Conservation (phyloP, 2,329 filamentous ascomycete genomes). For the Nigrospora osmanthi region DNA sequence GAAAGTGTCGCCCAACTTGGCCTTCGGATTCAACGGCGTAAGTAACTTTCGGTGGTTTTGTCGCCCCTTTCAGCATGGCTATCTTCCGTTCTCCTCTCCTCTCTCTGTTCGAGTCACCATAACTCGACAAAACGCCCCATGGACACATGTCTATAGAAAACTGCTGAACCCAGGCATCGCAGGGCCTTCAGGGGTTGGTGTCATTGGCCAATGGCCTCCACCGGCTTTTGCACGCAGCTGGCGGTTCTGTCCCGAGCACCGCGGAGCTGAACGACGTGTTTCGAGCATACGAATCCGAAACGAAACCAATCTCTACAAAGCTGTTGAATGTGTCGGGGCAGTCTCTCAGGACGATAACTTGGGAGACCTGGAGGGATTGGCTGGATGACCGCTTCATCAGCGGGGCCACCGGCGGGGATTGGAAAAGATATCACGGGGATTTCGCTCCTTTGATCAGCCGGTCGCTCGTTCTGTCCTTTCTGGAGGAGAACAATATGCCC, state of each 20-base stretch:
- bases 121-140: no score
- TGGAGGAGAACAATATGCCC: background rate
- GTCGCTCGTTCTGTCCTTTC: background rate
- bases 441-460: background rate
- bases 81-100: no score
- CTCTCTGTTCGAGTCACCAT: no score
- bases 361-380: background rate
- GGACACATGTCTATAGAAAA: no score
- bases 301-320: background rate
- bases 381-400: background rate
- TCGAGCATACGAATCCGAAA: background rate
- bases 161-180: no score
- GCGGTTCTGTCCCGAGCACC: background rate
- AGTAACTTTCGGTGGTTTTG: no score
- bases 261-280: background rate
- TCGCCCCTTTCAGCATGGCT: no score
- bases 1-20: background rate
- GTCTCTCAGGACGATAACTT: background rate
- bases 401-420: background rate
- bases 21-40: background rate
- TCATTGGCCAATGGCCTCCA: background rate
- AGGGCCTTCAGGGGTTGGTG: background rate
- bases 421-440: background rate
- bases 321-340: background rate
- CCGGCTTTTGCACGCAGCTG: background rate